Conservation (phyloP, 495 filamentous ascomycete genomes). For the Aspergillus heteromorphus region DNA sequence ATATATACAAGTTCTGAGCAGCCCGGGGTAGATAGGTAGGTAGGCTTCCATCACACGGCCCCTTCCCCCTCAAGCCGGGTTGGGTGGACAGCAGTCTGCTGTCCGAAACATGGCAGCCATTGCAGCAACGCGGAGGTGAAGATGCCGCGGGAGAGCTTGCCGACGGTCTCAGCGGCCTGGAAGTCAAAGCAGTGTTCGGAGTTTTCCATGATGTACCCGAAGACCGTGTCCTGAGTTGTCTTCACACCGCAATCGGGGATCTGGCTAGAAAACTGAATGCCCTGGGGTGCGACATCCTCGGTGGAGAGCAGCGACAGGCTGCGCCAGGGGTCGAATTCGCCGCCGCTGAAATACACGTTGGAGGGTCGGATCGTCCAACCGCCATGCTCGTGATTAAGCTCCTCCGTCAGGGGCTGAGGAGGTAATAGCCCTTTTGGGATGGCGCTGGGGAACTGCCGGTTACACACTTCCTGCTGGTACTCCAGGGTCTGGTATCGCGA, state of each 20-base stretch:
- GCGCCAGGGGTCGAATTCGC: constrained; percentile 57
- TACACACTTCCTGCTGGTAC: constrained; percentile 47
- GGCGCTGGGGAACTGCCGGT: constrained; percentile 49
- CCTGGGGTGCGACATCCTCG: constrained; percentile 38
- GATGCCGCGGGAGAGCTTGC: constrained; percentile 25
- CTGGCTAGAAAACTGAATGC: constrained; percentile 28
- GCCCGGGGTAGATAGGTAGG: too few species aligned
- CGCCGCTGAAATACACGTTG: constrained; percentile 50
- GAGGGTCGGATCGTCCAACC: constrained; percentile 56
- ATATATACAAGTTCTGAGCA: too few species aligned
- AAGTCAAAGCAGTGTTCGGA: constrained; percentile 53
- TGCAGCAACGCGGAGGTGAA: constrained; percentile 39
- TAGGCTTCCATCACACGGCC: too few species aligned
- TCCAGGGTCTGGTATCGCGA: constrained; percentile 47
- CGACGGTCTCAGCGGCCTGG: constrained; percentile 20
- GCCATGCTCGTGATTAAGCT: constrained; percentile 42
- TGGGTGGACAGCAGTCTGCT: too few species aligned
- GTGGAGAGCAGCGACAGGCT: constrained; percentile 44
- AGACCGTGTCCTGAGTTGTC: constrained; percentile 33
- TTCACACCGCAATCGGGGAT: constrained; percentile 45
- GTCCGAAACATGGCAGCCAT: constrained; percentile 47
- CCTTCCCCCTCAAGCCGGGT: too few species aligned
- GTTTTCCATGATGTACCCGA: constrained; percentile 46
- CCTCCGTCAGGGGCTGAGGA: constrained; percentile 26
- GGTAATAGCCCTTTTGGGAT: constrained; percentile 41